Conservation (phyloP, 1,139 yeast species). For the Eremothecium cymbalariae region DNA sequence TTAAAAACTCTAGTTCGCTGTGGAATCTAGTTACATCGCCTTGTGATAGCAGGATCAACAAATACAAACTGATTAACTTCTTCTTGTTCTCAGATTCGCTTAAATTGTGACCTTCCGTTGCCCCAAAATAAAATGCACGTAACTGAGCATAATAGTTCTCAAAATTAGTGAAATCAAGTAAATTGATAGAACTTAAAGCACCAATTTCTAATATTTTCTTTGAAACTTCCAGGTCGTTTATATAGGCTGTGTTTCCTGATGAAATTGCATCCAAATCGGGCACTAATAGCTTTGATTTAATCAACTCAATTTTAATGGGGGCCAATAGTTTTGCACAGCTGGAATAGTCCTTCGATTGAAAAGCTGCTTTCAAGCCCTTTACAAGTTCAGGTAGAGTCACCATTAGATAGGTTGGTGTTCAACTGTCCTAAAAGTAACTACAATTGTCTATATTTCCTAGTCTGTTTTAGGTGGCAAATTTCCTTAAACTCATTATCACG, state of each 20-base stretch:
- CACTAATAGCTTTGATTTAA: constrained; percentile 67
- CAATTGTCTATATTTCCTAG: too few relatives aligned
- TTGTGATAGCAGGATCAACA: constrained; percentile 67
- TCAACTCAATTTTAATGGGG: constrained; percentile 67
- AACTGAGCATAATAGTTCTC: constrained; percentile 69
- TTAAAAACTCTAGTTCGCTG: constrained; percentile 72
- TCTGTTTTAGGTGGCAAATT: too few relatives aligned
- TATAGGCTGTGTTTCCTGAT: constrained; percentile 36
- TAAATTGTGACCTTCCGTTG: constrained; percentile 35
- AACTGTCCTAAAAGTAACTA: too few relatives aligned
- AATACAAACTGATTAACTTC: constrained; percentile 69
- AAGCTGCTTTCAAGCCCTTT: constrained; percentile 56
- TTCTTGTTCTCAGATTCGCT: constrained; percentile 59
- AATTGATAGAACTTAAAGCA: constrained; percentile 64
- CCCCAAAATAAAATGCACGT: constrained; percentile 55
- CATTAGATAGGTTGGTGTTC: too few relatives aligned
- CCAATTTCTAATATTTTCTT: constrained; percentile 83
- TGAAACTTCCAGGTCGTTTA: constrained; percentile 68
- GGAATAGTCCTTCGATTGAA: constrained; percentile 51
- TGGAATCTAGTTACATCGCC: constrained; percentile 85
- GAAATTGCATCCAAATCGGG: constrained; percentile 41
- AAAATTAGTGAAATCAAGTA: constrained; percentile 54
- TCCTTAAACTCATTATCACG: too few relatives aligned
- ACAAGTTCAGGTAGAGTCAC: constrained; percentile 44
- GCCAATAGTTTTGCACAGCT: constrained; percentile 57